These are phyloP conservation scores for Colletotrichum kahawae DNA, from an alignment of 2,329 filamentous ascomycete genomes.

Conservation along the genomic window DNA sequence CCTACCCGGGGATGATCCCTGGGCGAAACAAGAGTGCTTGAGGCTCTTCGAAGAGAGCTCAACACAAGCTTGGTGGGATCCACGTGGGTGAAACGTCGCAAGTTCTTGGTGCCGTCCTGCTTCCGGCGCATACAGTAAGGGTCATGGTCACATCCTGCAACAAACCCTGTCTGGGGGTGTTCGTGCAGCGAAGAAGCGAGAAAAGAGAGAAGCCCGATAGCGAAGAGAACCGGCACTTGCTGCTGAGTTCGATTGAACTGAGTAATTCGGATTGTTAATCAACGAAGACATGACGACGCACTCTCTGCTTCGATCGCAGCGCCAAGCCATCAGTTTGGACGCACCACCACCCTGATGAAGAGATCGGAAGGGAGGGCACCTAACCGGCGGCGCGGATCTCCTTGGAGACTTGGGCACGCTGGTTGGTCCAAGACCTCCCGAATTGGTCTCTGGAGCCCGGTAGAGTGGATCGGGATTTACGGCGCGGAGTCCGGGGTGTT, in stretches of 20 bases:
- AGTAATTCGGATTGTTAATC: not conserved
- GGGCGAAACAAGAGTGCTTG: not conserved
- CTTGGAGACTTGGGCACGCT: not conserved
- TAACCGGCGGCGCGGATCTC: not conserved
- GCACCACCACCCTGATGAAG: not conserved
- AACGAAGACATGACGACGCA: not conserved
- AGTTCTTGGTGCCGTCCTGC: constrained; percentile 14
- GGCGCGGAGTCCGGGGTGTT: not conserved
- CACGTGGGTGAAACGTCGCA: constrained; percentile 19
- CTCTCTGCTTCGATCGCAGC: not conserved
- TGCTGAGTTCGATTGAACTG: not conserved
- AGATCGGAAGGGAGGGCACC: not conserved
- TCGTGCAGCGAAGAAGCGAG: not conserved
- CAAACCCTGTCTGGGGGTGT: constrained; percentile 12
- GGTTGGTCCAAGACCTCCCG: not conserved
- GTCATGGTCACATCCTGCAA: constrained; percentile 10
- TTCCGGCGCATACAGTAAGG: constrained; percentile 7
- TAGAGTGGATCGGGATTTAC: not conserved
- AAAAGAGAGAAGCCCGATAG: not conserved
- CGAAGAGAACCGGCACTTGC: not conserved
- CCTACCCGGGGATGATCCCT: not conserved
- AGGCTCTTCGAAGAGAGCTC: not conserved
- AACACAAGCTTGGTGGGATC: constrained; percentile 2
- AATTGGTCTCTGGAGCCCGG: not conserved
- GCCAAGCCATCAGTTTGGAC: constrained; percentile 20